A percentile compares a stretch with the other conserved stretches of the same genome.
These are phyloP conservation scores for Tylopilus sp. DNA, from an alignment of 1,284 basidiomycete species.

Conservation along the genomic window DNA sequence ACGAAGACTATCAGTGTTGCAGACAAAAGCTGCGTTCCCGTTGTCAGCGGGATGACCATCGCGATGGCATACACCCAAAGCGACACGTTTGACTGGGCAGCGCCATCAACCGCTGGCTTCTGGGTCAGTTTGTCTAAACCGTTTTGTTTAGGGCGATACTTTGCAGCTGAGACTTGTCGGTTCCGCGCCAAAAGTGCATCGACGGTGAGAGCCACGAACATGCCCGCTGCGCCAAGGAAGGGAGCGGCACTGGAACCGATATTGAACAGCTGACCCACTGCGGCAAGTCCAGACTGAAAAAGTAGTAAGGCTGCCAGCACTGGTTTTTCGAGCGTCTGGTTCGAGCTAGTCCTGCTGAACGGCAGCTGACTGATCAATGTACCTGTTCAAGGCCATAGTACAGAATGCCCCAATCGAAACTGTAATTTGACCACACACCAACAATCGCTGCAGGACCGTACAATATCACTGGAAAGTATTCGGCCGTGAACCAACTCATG, in stretches of 20 bases:
- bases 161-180: background rate
- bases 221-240: slow-evolving; percentile 53
- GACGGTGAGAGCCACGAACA: slow-evolving; percentile 50
- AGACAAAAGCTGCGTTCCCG: slow-evolving; percentile 68
- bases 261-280: slow-evolving; percentile 54
- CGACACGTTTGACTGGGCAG: slow-evolving; percentile 38
- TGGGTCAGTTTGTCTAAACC: background rate
- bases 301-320: slow-evolving; percentile 64
- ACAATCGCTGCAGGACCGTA: slow-evolving; percentile 76
- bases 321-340: slow-evolving; percentile 24
- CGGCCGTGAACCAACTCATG: slow-evolving; percentile 78
- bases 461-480: slow-evolving; percentile 68
- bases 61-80: slow-evolving; percentile 68
- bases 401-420: background rate
- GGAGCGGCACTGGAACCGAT: slow-evolving; percentile 71
- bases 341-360: slow-evolving; percentile 35
- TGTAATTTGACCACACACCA: slow-evolving; percentile 42
- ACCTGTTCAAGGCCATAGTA: slow-evolving; percentile 38
- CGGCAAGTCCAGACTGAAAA: slow-evolving; percentile 50
- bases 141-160: background rate
- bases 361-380: slow-evolving; percentile 54
- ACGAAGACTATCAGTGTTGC: slow-evolving; percentile 87
- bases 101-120: background rate
- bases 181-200: slow-evolving; percentile 42
- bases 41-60: slow-evolving; percentile 56